phyloP scores from a whole-genome alignment of 2,329 filamentous ascomycete genomes.

The Aspergillus fumigatiaffinis region DNA sequence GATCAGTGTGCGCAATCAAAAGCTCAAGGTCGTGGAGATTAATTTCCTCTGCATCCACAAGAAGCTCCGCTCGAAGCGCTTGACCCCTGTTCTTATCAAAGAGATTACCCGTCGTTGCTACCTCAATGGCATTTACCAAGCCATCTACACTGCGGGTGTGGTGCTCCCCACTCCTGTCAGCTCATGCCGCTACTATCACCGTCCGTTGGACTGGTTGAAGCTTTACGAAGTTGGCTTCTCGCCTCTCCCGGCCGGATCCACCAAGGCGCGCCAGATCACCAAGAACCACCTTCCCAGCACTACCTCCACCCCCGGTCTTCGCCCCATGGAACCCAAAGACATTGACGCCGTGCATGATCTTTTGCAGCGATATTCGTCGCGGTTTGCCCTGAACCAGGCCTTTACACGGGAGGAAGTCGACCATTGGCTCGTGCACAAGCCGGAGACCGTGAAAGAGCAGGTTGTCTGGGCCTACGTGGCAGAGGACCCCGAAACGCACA shows the following conservation, averaged over 20 bases:
- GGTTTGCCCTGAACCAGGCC: constrained; percentile 79
- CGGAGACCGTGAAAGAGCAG: constrained; percentile 62
- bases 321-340: constrained; percentile 76
- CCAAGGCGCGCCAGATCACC: constrained; percentile 76
- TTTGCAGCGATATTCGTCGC: constrained; percentile 70
- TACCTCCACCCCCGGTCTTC: constrained; percentile 70
- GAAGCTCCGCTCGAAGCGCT: constrained; percentile 88
- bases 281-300: constrained; percentile 78
- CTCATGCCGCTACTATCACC: constrained; percentile 93
- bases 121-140: constrained; percentile 81
- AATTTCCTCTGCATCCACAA: constrained; percentile 99
- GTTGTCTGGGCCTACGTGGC: constrained; percentile 94
- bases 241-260: constrained; percentile 76
- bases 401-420: constrained; percentile 76
- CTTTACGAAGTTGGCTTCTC: constrained; percentile 93
- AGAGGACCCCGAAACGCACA: constrained; percentile 65
- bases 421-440: constrained; percentile 80
- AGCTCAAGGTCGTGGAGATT: constrained; percentile 80
- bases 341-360: constrained; percentile 70
- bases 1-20: constrained; percentile 72
- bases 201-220: constrained; percentile 92
- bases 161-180: constrained; percentile 88
- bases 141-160: constrained; percentile 90
- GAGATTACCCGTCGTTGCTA: constrained; percentile 94
- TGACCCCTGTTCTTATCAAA: constrained; percentile 93